Evolutionary conservation across 2,329 filamentous ascomycete species (phyloP).

Genomic region (Aspergillus piperis): DNA sequence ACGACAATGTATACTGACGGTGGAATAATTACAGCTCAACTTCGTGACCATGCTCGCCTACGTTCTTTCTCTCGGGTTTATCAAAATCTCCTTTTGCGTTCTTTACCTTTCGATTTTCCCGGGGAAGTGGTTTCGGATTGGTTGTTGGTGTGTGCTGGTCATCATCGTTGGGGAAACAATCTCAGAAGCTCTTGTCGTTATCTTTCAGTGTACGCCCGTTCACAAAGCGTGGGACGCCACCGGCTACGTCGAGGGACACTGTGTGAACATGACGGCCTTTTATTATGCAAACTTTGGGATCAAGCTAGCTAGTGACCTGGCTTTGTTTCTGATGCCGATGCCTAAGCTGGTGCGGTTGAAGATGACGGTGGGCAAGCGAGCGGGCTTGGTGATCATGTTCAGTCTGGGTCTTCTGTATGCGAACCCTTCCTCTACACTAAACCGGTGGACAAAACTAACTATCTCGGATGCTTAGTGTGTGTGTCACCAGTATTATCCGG

Average conservation of each 20-base stretch:
- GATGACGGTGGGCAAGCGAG: conserved; percentile 20
- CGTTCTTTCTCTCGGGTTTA: conserved; percentile 32
- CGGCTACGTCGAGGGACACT: conserved; percentile 13
- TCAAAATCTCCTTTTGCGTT: conserved; percentile 31
- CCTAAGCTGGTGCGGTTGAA: conserved; percentile 19
- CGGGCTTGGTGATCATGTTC: conserved; percentile 24
- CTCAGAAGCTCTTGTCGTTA: conserved; percentile 69
- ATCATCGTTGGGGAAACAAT: conserved; percentile 62
- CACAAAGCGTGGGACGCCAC: conserved; percentile 23
- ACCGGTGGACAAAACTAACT: neutral
- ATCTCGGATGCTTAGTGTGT: conserved; percentile 12
- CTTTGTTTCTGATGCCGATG: conserved; percentile 21
- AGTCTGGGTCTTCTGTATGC: conserved; percentile 22
- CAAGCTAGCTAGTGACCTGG: conserved; percentile 20
- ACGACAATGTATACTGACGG: neutral
- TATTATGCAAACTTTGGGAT: conserved; percentile 24
- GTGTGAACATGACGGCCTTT: conserved; percentile 17
- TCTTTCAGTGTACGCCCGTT: conserved; percentile 25
- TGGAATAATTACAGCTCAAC: conserved; percentile 14
- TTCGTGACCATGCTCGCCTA: conserved; percentile 25
- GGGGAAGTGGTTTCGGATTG: conserved; percentile 16
- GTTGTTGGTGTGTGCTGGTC: conserved; percentile 18
- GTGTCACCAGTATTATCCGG: conserved; percentile 24
- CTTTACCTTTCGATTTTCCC: conserved; percentile 29
- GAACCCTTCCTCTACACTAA: neutral